Base-by-base conservation (phyloP, 2,329 filamentous ascomycete species). In the Chrysosporium keratinophilum region DNA sequence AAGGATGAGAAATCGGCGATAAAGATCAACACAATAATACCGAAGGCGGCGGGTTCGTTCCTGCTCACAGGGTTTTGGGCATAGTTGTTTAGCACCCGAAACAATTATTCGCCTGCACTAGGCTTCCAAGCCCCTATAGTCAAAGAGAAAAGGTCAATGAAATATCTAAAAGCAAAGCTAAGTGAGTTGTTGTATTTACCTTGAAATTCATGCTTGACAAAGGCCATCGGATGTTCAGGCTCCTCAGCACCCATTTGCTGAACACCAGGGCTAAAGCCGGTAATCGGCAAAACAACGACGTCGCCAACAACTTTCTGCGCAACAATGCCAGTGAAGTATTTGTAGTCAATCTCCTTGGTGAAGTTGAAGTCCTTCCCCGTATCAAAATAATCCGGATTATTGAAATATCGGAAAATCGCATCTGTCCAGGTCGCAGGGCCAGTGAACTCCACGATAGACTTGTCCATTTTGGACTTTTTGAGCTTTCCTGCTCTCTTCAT, bases 401-500 rank as follows among this genome's bases (percentile, higher is more conserved):
- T 98, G 75, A 98, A 88, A 73, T 95, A 98, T 56, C 83, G 78
- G 71, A 98, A 95, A 58, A 98, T 79, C 19, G 78, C 77, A 70
- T 98, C 93, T 0, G 93, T 98, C 93, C 93, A 98, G 37, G 95
- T 73, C 0, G 87, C 93, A 0, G 93, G 93, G 0, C 93, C 93
- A 0, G 93, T 97, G 64, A 95, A 93, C 69, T 97, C 91, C 55
- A 97, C 85, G 23, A 97, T 85, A 55, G 82, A 83, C 70, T 85
- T 86, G 64, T 84, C 80, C 64, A 74, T 69, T 60, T 82, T 79
- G 55, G 79, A 71, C 31, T 74, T 77, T 55, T 76, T 76, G 19
- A 95, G 76, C 45, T 77, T 76, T 17, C 87, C 86, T 6, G 74
- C 70, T 52, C 75, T 76, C 76, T 94, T 89, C 71, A 84, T 79